phyloP scores from a whole-genome alignment of 192 early-diverging fungal genomes.

The Entomortierella lignicola region DNA sequence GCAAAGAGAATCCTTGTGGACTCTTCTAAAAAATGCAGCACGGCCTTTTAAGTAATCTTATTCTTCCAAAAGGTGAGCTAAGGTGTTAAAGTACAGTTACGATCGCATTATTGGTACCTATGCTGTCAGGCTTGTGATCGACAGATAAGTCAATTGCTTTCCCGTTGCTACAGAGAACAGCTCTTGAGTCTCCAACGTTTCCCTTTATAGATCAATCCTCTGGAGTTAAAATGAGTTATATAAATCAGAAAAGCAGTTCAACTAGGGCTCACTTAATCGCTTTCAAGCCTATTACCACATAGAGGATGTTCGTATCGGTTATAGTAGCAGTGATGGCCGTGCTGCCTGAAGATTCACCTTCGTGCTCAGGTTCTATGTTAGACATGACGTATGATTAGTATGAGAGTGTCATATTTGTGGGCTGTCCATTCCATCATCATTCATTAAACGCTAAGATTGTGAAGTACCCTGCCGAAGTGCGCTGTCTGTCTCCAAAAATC shows the following conservation, averaged over 20 bases:
- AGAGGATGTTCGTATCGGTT: slow-evolving; percentile 82
- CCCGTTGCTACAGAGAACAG: slow-evolving; percentile 84
- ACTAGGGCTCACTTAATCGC: neutral
- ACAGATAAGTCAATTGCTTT: slow-evolving; percentile 78
- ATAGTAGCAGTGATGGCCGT: slow-evolving; percentile 91
- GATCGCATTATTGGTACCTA: slow-evolving; percentile 52
- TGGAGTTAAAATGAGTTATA: no score
- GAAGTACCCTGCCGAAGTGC: slow-evolving; percentile 77
- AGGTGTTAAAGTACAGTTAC: no score
- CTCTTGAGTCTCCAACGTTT: slow-evolving; percentile 97
- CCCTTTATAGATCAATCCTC: slow-evolving; percentile 47
- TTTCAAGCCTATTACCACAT: slow-evolving; percentile 67
- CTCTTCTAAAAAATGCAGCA: slow-evolving; percentile 67
- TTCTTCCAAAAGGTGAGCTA: no score
- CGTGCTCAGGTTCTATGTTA: slow-evolving; percentile 74
- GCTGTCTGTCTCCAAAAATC: slow-evolving; percentile 84
- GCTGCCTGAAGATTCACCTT: slow-evolving; percentile 93
- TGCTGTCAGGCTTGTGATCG: slow-evolving; percentile 96
- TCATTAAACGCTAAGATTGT: neutral
- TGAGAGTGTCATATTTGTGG: neutral
- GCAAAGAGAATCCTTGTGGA: slow-evolving; percentile 84
- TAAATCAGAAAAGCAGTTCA: neutral
- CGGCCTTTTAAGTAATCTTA: neutral
- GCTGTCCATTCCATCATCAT: neutral
- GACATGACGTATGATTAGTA: neutral